A percentile compares a stretch with the other conserved stretches of the same genome.
phyloP scores from a whole-genome alignment of 768 basidiomycete genomes.

The Mycena latifolia region DNA sequence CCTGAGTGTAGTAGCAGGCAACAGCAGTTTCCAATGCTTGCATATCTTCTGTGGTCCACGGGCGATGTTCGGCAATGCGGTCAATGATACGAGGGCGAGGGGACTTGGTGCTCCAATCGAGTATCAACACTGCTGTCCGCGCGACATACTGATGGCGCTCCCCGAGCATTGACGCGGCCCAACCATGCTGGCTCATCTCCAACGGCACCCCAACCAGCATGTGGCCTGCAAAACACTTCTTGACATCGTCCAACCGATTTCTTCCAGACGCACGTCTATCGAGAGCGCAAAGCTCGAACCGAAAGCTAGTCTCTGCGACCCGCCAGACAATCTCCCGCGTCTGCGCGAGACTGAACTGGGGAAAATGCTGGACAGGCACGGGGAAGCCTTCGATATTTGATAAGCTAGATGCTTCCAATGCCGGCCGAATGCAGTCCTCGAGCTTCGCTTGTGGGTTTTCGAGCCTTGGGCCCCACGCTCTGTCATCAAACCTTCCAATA shows the following conservation, averaged over 20 bases:
- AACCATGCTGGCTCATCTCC: slow-evolving; percentile 5
- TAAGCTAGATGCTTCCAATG: no score
- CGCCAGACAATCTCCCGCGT: background rate
- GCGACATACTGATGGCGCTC: background rate
- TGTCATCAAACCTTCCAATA: no score
- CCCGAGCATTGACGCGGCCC: background rate
- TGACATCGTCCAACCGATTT: background rate
- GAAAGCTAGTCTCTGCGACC: slow-evolving; percentile 6
- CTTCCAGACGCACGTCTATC: slow-evolving; percentile 5
- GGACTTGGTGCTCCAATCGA: background rate
- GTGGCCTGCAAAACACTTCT: background rate
- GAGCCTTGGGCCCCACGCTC: no score
- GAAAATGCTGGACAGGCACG: background rate
- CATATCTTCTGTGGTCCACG: background rate
- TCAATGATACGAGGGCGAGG: background rate
- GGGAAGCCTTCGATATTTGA: slow-evolving; percentile 5
- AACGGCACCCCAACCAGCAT: slow-evolving; percentile 10
- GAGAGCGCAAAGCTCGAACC: slow-evolving; percentile 5
- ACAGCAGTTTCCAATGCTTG: no score
- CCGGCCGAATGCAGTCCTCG: no score
- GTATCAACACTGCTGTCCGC: background rate
- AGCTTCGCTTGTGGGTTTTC: no score
- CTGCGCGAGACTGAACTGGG: background rate
- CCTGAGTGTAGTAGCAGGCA: no score
- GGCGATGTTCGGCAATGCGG: background rate